Evolutionary conservation across 495 filamentous ascomycete species (phyloP), one percentile per base, ranked within the genome.

Genomic region (Choiromyces venosus): DNA sequence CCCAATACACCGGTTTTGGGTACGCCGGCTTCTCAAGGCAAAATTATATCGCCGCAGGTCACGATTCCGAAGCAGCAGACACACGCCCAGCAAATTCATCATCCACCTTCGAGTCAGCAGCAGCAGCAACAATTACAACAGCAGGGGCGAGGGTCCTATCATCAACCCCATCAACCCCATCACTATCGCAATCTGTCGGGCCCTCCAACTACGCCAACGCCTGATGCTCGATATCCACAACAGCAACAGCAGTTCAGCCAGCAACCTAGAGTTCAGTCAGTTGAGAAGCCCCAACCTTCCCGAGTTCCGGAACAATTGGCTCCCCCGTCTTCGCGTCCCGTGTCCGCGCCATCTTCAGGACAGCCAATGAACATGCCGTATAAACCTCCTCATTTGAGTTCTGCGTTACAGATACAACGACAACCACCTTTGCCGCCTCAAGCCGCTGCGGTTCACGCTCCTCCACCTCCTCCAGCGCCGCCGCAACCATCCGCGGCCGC

Each of bases 321-420:
- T 44, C 64, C 68, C 16, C 78, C 76, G n/a, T 73, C 71, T 36
- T 70, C 78, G 40, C 77, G 78, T 7, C 74, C 75, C 37, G 69
- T 72, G 66, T 77, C 75, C 40, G 68, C 78, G 36, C 71, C 77
- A 25, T 72, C 73, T 18, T 38, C 71, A 33, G 67, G 66, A 12
- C 70, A 73, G n/a, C 71, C 73, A 38, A 16, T 66, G 0, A 37
- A 33, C 19, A n/a, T 71, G 65, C 19, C 71, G 19, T 75, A 79
- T 68, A 71, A 76, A 12, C 77, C 71, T 52, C 77, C 78, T 64
- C 65, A 73, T 21, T 36, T 74, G 19, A 67, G 39, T 18, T 37
- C 77, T 18, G 21, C 77, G 14, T 71, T 64, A 39, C 66, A 74
- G 36, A 65, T 66, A 37, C 77, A 69, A 42, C 29, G 56, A 18